Percentiles rank a stretch among this genome's conserved stretches.
Evolutionary conservation across 1,284 basidiomycete species (phyloP).

Genomic region (Marasmius sp.): DNA sequence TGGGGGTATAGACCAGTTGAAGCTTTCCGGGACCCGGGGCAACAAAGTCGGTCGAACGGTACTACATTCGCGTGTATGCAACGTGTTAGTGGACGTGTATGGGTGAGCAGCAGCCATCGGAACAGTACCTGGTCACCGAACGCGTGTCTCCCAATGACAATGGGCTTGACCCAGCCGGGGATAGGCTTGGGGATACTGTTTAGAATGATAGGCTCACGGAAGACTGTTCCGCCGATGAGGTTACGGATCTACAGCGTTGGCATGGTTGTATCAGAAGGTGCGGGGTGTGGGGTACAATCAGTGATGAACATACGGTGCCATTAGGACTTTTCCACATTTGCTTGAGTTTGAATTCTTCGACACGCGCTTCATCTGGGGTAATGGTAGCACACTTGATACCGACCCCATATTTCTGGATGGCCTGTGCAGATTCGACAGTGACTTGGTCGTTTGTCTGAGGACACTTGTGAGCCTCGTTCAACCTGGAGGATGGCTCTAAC

Average conservation of each 20-base stretch:
- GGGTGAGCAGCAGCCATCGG: slow-evolving; percentile 5
- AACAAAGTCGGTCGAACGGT: slow-evolving; percentile 88
- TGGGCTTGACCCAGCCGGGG: slow-evolving; percentile 96
- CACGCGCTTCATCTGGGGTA: slow-evolving; percentile 95
- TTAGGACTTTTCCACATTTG: slow-evolving; percentile 98
- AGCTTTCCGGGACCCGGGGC: slow-evolving; percentile 88
- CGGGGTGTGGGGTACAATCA: slow-evolving; percentile 7
- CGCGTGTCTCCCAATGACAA: slow-evolving; percentile 95
- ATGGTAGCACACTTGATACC: slow-evolving; percentile 98
- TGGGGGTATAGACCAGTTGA: slow-evolving; percentile 84
- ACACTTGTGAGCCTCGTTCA: slow-evolving; percentile 5
- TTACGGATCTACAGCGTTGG: slow-evolving; percentile 76
- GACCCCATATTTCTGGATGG: slow-evolving; percentile 87
- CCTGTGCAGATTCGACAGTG: slow-evolving; percentile 91
- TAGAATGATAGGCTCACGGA: slow-evolving; percentile 97
- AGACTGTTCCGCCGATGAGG: slow-evolving; percentile 96
- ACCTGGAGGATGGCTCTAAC: slow-evolving; percentile 19
- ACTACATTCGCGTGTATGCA: slow-evolving; percentile 40
- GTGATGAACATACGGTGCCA: slow-evolving; percentile 68
- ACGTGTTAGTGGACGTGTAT: slow-evolving; percentile 1
- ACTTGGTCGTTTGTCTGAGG: slow-evolving; percentile 89
- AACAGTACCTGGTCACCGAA: slow-evolving; percentile 83
- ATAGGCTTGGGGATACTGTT: slow-evolving; percentile 89
- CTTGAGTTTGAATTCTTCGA: slow-evolving; percentile 95
- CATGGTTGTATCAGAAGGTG: slow-evolving; percentile 2